A percentile compares a stretch with the other conserved stretches of the same genome.
Conservation (phyloP, 176 grass and related monocot species). For the Juncus inflexus region DNA sequence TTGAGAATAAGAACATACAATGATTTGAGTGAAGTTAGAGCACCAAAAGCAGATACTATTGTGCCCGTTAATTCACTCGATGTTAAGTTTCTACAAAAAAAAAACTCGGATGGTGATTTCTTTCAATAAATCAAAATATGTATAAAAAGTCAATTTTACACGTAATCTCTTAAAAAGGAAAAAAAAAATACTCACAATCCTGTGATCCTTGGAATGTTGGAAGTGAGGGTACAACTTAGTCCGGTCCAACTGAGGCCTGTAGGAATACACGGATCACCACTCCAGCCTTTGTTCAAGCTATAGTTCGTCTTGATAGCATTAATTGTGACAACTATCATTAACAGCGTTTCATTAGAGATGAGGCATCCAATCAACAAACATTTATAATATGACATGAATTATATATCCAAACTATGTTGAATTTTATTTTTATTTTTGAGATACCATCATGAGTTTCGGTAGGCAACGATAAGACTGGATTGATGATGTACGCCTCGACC, state of each 20-base stretch:
- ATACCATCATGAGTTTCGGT: slow-evolving; percentile 34
- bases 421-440: neutral
- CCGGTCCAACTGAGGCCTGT: neutral
- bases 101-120: slow-evolving; percentile 17
- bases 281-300: slow-evolving; percentile 5
- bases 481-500: slow-evolving; percentile 31
- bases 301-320: neutral
- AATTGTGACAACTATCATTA: neutral
- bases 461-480: neutral
- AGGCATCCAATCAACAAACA: neutral
- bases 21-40: slow-evolving; percentile 10
- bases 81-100: slow-evolving; percentile 20
- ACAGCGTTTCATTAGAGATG: neutral
- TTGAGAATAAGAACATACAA: slow-evolving; percentile 28
- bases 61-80: neutral
- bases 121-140: neutral
- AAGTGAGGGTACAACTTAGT: neutral
- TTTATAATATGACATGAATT: neutral
- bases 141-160: too few relatives aligned
- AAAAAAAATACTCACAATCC: slow-evolving; percentile 8
- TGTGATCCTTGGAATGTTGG: neutral
- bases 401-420: neutral
- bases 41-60: slow-evolving; percentile 16
- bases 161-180: too few relatives aligned
- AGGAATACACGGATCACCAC: slow-evolving; percentile 15